Conservation (phyloP, 2,329 filamentous ascomycete genomes). For the Aspergillus hiratsukae region DNA sequence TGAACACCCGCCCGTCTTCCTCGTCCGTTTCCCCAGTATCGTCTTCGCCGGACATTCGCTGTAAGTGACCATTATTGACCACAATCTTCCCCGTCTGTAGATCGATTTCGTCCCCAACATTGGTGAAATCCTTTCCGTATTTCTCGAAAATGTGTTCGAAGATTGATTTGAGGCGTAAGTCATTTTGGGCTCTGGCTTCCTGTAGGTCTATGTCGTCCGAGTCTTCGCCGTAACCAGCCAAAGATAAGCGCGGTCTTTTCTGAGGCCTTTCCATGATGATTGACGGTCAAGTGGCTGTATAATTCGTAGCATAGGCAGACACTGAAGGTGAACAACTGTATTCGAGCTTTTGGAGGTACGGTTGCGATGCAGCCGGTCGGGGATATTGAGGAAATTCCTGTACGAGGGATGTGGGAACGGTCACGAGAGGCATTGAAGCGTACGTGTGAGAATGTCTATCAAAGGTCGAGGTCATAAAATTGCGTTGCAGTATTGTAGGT, state of each 20-base stretch:
- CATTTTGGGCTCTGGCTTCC: conserved; percentile 61
- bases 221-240: conserved; percentile 20
- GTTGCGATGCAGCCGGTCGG: not conserved
- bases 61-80: conserved; percentile 85
- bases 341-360: not conserved
- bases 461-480: not conserved
- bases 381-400: not conserved
- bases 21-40: conserved; percentile 38
- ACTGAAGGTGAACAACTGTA: not conserved
- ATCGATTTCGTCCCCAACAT: conserved; percentile 85
- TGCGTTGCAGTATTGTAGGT: not conserved
- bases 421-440: not conserved
- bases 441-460: not conserved
- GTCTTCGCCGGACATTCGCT: conserved; percentile 57
- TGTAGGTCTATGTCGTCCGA: conserved; percentile 51
- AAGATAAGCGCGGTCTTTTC: conserved; percentile 57
- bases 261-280: conserved; percentile 30
- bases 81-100: conserved; percentile 73
- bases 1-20: conserved; percentile 9
- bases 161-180: conserved; percentile 69
- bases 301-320: not conserved
- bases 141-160: conserved; percentile 89
- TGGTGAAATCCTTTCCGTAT: conserved; percentile 77
- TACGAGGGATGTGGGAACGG: not conserved
- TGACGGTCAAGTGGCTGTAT: not conserved